Evolutionary conservation across 495 filamentous ascomycete species (phyloP).

Genomic region (Letharia lupina): DNA sequence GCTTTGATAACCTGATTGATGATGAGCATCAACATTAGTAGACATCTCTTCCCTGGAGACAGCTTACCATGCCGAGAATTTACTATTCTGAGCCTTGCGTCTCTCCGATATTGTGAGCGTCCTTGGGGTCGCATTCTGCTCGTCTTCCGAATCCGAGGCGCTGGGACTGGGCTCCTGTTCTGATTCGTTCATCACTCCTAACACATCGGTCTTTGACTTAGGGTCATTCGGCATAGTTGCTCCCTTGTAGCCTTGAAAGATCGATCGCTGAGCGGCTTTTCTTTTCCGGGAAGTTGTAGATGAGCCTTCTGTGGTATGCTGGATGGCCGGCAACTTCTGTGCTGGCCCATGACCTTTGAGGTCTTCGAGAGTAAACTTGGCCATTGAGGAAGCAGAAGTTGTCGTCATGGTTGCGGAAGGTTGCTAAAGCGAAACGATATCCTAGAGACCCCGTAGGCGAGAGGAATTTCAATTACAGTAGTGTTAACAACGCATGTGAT

Average conservation of each 20-base stretch:
- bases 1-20: conserved; percentile 35
- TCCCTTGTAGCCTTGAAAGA: background rate
- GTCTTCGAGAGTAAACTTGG: background rate
- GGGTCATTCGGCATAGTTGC: background rate
- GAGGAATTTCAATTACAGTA: background rate
- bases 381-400: background rate
- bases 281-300: background rate
- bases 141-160: conserved; percentile 31
- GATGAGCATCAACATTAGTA: conserved; percentile 11
- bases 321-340: background rate
- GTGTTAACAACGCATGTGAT: background rate
- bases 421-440: background rate
- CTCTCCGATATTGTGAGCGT: conserved; percentile 39
- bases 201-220: background rate
- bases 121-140: conserved; percentile 24
- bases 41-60: background rate
- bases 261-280: background rate
- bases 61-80: conserved; percentile 46
- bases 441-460: background rate
- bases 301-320: background rate
- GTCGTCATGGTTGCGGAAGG: background rate
- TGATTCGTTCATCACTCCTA: conserved; percentile 2
- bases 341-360: background rate
- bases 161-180: conserved; percentile 27
- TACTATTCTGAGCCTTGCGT: conserved; percentile 42